A percentile compares a stretch with the other conserved stretches of the same genome.
Conservation (phyloP, 2,329 filamentous ascomycete genomes). For the Cercospora beticola region DNA sequence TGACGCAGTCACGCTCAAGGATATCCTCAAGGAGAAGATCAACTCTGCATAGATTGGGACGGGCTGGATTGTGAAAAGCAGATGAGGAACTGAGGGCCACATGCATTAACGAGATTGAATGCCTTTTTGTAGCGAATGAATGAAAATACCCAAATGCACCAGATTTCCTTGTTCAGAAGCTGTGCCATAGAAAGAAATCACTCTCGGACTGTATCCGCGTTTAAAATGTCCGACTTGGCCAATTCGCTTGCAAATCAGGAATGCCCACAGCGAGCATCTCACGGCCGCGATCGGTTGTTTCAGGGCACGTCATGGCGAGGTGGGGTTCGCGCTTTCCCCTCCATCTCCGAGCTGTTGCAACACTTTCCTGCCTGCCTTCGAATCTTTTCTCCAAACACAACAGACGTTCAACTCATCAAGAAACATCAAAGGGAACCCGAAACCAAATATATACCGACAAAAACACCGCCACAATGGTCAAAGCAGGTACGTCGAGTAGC, state of each 20-base stretch:
- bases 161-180: neutral
- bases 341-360: conserved; percentile 5
- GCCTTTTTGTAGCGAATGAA: conserved; percentile 10
- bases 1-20: conserved; percentile 91
- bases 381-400: conserved; percentile 6
- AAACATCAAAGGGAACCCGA: conserved; percentile 14
- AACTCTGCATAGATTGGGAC: conserved; percentile 15
- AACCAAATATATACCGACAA: conserved; percentile 30
- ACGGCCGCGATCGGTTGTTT: conserved; percentile 5
- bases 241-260: neutral
- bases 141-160: conserved; percentile 9
- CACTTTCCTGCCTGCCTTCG: conserved; percentile 3
- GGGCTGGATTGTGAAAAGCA: neutral
- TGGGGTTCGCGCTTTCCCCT: conserved; percentile 12
- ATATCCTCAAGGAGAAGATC: conserved; percentile 86
- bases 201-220: neutral
- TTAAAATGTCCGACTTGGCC: neutral
- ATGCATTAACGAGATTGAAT: conserved; percentile 7
- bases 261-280: neutral
- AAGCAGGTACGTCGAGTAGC: conserved; percentile 72
- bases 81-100: neutral
- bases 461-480: conserved; percentile 85
- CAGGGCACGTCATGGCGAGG: conserved; percentile 7
- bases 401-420: neutral
- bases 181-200: neutral